phyloP scores from a whole-genome alignment of 352 stramenopile genomes.

The Globisporangium abappressorium region DNA sequence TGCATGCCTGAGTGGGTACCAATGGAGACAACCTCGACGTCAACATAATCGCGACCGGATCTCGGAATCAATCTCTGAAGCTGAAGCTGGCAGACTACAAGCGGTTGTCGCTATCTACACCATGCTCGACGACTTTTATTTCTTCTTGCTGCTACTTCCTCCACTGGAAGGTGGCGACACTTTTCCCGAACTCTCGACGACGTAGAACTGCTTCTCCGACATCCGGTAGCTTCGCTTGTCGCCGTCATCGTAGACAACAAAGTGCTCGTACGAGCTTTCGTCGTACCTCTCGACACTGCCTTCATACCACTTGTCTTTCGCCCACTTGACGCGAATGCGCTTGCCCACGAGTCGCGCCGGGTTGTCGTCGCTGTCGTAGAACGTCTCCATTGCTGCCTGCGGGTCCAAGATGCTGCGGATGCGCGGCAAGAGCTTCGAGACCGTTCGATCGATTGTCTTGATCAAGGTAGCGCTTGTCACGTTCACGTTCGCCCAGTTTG shows the following conservation, averaged over 20 bases:
- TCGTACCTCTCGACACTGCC: slow-evolving; percentile 76
- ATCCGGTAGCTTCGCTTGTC: slow-evolving; percentile 87
- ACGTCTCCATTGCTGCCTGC: slow-evolving; percentile 48
- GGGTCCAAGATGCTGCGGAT: slow-evolving; percentile 50
- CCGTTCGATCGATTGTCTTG: slow-evolving; percentile 61
- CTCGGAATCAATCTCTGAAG: not conserved
- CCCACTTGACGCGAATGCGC: slow-evolving; percentile 85
- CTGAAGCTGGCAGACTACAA: not conserved
- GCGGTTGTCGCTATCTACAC: not conserved
- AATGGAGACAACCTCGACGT: too few relatives aligned
- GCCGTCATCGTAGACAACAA: slow-evolving; percentile 83
- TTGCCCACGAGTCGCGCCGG: slow-evolving; percentile 78
- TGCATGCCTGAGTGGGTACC: not conserved
- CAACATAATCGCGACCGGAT: not conserved
- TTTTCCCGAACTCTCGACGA: slow-evolving; percentile 37
- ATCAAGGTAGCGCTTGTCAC: slow-evolving; percentile 49
- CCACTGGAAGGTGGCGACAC: slow-evolving; percentile 22
- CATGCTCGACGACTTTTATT: not conserved
- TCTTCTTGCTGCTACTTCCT: slow-evolving; percentile 9
- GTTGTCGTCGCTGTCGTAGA: slow-evolving; percentile 90
- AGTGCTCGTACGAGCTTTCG: slow-evolving; percentile 76
- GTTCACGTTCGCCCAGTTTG: slow-evolving; percentile 70
- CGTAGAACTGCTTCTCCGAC: slow-evolving; percentile 87
- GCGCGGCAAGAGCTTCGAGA: slow-evolving; percentile 56
- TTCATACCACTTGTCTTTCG: slow-evolving; percentile 89